A percentile compares a stretch with the other conserved stretches of the same genome.
Evolutionary conservation across 345 rosid species (phyloP).

Genomic region (Salix brachista): DNA sequence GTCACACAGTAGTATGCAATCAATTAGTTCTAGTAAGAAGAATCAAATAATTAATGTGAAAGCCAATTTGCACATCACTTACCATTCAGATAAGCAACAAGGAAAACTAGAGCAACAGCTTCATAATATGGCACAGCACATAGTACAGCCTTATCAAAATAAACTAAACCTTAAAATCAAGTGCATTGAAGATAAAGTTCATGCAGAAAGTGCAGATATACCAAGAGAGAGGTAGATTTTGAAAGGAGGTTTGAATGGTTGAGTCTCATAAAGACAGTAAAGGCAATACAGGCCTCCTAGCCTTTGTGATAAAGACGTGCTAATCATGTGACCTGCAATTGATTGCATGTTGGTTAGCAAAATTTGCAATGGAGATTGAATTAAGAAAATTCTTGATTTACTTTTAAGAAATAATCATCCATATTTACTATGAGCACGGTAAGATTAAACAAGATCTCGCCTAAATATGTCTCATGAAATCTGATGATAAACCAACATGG

Average conservation of each 20-base stretch:
- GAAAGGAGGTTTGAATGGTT: constrained; percentile 79
- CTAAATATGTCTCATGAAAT: background rate
- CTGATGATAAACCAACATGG: background rate
- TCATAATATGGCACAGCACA: background rate
- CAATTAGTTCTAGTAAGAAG: background rate
- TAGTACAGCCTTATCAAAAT: background rate
- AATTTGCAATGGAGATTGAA: background rate
- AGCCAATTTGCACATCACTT: background rate
- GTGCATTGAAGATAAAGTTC: background rate
- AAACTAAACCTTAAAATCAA: background rate
- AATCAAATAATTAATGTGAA: background rate
- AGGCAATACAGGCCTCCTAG: constrained; percentile 93
- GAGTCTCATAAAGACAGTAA: constrained; percentile 77
- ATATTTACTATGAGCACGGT: background rate
- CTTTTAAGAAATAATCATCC: background rate
- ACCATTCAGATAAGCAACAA: background rate
- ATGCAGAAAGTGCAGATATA: constrained; percentile 24
- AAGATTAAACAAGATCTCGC: background rate
- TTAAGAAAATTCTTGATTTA: background rate
- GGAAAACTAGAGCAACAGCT: background rate
- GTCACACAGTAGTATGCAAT: background rate
- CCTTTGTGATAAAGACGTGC: constrained; percentile 49
- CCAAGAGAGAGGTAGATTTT: constrained; percentile 65
- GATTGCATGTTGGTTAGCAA: constrained; percentile 4
- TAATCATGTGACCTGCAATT: constrained; percentile 62